Evolutionary conservation across 2,329 filamentous ascomycete species (phyloP).

Genomic region (Ceratocystis smalleyi): DNA sequence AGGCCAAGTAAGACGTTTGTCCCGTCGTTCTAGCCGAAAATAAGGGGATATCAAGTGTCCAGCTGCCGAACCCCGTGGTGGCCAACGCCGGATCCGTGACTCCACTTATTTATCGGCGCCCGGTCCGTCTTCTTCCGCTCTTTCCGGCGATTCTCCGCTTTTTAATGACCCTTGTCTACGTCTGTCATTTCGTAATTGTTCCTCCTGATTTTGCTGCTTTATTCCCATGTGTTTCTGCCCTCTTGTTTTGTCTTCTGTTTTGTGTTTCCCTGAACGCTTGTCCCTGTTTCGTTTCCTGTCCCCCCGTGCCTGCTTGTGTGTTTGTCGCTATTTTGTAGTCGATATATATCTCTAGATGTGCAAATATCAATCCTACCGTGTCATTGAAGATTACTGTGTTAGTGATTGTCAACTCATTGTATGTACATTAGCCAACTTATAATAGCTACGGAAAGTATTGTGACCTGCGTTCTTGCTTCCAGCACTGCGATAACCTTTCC

Average conservation of each 20-base stretch:
- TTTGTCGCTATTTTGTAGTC: not conserved
- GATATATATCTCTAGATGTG: constrained; percentile 5
- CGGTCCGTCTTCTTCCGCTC: too few species aligned
- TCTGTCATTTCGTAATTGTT: not conserved
- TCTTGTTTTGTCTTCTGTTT: not conserved
- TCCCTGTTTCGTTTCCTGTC: not conserved
- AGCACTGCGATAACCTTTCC: not conserved
- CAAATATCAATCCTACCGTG: not conserved
- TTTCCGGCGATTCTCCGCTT: too few species aligned
- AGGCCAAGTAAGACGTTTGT: constrained; percentile 7
- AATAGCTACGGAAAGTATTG: not conserved
- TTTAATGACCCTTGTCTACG: not conserved
- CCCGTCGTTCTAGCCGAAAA: not conserved
- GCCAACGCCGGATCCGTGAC: too few species aligned
- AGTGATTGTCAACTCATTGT: not conserved
- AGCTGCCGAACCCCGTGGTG: too few species aligned
- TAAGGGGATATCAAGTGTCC: too few species aligned
- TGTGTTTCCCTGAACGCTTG: not conserved
- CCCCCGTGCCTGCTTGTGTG: not conserved
- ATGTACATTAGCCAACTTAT: not conserved
- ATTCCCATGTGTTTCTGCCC: not conserved
- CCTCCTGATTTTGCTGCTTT: not conserved
- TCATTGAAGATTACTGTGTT: not conserved
- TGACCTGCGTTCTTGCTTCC: not conserved
- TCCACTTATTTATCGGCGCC: too few species aligned